Conservation (phyloP, 2,329 filamentous ascomycete species). For the Phialocephala subalpina region DNA sequence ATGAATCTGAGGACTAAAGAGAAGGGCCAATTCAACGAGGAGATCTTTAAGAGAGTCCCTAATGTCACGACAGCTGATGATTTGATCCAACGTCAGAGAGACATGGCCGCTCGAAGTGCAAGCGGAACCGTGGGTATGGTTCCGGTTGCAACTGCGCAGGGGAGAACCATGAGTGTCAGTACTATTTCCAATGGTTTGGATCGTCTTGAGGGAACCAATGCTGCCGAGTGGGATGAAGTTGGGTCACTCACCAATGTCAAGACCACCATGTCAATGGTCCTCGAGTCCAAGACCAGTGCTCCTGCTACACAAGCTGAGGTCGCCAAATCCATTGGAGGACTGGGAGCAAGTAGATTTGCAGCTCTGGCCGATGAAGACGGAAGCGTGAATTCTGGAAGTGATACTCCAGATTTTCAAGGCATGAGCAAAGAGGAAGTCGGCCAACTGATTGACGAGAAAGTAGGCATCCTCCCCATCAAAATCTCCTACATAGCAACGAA, state of each 20-base stretch:
- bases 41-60: conserved; percentile 27
- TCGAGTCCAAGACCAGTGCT: conserved; percentile 10
- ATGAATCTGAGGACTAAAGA: conserved; percentile 26
- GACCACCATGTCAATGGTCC: neutral
- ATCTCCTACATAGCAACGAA: neutral
- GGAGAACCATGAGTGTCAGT: conserved; percentile 10
- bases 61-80: neutral
- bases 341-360: conserved; percentile 30
- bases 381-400: conserved; percentile 16
- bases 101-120: conserved; percentile 7
- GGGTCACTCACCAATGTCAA: neutral
- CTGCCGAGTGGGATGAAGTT: conserved; percentile 37
- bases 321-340: conserved; percentile 22
- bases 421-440: conserved; percentile 28
- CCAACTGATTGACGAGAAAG: conserved; percentile 32
- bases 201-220: conserved; percentile 32
- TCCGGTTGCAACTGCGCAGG: neutral
- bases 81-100: conserved; percentile 20
- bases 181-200: conserved; percentile 24
- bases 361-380: conserved; percentile 24
- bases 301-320: conserved; percentile 6
- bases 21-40: conserved; percentile 30
- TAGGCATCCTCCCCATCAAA: conserved; percentile 6
- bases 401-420: conserved; percentile 4
- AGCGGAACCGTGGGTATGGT: neutral